Percentiles rank a stretch among this genome's conserved stretches.
These are phyloP conservation scores for Scedosporium aurantiacum DNA, from an alignment of 2,329 filamentous ascomycete genomes.

Conservation along the genomic window DNA sequence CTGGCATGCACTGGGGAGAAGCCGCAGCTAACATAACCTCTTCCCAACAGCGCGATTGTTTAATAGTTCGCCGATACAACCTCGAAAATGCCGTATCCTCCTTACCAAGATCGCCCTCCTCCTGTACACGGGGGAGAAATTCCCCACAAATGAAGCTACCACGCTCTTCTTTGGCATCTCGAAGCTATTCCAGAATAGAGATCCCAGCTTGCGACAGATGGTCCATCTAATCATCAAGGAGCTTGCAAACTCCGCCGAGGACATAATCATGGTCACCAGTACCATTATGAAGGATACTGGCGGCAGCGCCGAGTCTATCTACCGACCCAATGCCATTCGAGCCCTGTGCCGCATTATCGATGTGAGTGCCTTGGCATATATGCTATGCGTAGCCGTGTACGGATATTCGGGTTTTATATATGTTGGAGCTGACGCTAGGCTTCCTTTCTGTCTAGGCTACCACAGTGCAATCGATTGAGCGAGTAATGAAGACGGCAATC, in stretches of 20 bases:
- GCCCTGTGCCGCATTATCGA: slow-evolving; percentile 95
- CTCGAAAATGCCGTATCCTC: slow-evolving; percentile 92
- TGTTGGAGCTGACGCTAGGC: neutral
- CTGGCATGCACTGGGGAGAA: neutral
- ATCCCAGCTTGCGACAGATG: slow-evolving; percentile 96
- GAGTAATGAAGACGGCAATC: slow-evolving; percentile 97
- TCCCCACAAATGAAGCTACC: slow-evolving; percentile 93
- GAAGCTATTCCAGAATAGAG: slow-evolving; percentile 99
- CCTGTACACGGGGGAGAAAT: slow-evolving; percentile 92
- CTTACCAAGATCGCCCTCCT: slow-evolving; percentile 95
- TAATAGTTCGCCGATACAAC: slow-evolving; percentile 94
- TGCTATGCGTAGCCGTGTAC: neutral
- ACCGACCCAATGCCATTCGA: slow-evolving; percentile 89
- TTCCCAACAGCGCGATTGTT: slow-evolving; percentile 70
- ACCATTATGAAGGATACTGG: slow-evolving; percentile 99
- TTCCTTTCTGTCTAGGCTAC: slow-evolving; percentile 49
- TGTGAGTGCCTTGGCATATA: slow-evolving; percentile 38
- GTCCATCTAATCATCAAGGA: slow-evolving; percentile 98
- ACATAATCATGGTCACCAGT: slow-evolving; percentile 99
- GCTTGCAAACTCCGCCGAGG: slow-evolving; percentile 85
- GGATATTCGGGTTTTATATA: neutral
- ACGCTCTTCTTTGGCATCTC: slow-evolving; percentile 98
- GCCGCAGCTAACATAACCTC: neutral
- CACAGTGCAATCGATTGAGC: slow-evolving; percentile 94
- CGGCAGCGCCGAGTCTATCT: slow-evolving; percentile 86